Percentiles rank a stretch among this genome's conserved stretches.
phyloP scores from a whole-genome alignment of 768 basidiomycete species.

The Pluteus cervinus region DNA sequence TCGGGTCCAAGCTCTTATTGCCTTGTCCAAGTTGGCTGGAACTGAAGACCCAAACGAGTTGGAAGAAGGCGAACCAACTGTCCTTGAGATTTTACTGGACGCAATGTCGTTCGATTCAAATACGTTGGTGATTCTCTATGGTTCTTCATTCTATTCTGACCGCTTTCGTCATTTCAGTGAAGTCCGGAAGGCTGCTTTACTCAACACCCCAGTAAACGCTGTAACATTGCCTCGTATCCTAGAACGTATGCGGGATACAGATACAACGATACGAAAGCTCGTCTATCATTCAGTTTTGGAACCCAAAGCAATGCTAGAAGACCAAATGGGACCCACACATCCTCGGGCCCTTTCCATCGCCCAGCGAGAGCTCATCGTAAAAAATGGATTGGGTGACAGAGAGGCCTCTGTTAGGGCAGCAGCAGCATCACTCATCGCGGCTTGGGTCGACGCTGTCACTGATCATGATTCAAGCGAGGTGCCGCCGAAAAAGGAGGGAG shows the following conservation, averaged over 20 bases:
- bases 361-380: constrained; percentile 74
- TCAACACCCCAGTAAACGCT: constrained; percentile 57
- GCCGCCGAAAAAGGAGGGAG: constrained; percentile 13
- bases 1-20: constrained; percentile 74
- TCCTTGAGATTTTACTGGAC: constrained; percentile 59
- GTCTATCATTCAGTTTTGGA: constrained; percentile 61
- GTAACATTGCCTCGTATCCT: constrained; percentile 63
- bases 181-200: constrained; percentile 74
- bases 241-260: constrained; percentile 73
- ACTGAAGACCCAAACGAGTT: constrained; percentile 60
- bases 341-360: constrained; percentile 59
- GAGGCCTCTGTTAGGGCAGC: constrained; percentile 68
- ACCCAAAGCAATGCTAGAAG: constrained; percentile 23
- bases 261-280: constrained; percentile 65
- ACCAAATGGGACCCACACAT: constrained; percentile 49
- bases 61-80: constrained; percentile 42
- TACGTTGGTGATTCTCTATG: no score
- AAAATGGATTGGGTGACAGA: constrained; percentile 82
- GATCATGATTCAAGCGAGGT: constrained; percentile 27
- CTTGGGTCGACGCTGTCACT: constrained; percentile 64
- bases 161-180: constrained; percentile 43
- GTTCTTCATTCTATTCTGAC: no score
- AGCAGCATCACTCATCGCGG: constrained; percentile 62
- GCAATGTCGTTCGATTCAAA: constrained; percentile 68
- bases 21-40: constrained; percentile 69